Conservation (phyloP, 768 basidiomycete genomes). For the Mrakia gelida region DNA sequence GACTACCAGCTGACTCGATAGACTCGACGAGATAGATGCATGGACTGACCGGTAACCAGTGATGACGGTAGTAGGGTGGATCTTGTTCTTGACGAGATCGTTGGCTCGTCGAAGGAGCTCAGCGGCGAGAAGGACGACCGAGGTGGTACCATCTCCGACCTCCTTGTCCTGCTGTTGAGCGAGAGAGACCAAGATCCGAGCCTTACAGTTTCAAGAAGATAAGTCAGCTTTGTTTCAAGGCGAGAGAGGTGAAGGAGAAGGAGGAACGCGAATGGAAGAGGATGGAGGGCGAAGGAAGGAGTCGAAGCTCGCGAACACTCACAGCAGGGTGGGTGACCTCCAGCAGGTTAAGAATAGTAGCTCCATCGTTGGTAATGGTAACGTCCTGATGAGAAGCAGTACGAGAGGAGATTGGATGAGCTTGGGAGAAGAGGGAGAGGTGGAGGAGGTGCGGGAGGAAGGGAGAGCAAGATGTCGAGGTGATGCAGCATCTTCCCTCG, state of each 20-base stretch:
- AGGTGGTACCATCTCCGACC: slow-evolving; percentile 98
- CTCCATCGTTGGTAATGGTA: slow-evolving; percentile 98
- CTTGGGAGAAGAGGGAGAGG: not conserved
- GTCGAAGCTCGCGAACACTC: slow-evolving; percentile 27
- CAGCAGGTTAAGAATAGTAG: slow-evolving; percentile 91
- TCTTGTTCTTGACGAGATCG: slow-evolving; percentile 95
- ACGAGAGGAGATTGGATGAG: slow-evolving; percentile 31
- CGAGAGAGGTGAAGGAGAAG: not conserved
- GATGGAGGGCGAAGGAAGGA: not conserved
- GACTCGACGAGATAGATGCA: not conserved
- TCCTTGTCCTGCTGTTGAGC: slow-evolving; percentile 99
- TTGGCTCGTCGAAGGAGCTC: slow-evolving; percentile 93
- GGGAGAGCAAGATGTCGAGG: not conserved
- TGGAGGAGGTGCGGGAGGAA: not conserved
- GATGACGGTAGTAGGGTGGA: slow-evolving; percentile 98
- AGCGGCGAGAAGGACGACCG: slow-evolving; percentile 96
- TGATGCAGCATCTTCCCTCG: not conserved
- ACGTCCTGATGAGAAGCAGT: slow-evolving; percentile 66
- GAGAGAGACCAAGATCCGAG: slow-evolving; percentile 90
- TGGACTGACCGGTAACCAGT: slow-evolving; percentile 72
- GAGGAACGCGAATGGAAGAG: not conserved
- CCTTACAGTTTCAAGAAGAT: slow-evolving; percentile 34
- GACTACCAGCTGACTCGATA: not conserved
- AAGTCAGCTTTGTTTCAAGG: not conserved
- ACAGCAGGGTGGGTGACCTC: slow-evolving; percentile 96